These are phyloP conservation scores for Chernovozyma sophiae-reginae DNA, from an alignment of 1,139 yeast genomes.

Conservation along the genomic window DNA sequence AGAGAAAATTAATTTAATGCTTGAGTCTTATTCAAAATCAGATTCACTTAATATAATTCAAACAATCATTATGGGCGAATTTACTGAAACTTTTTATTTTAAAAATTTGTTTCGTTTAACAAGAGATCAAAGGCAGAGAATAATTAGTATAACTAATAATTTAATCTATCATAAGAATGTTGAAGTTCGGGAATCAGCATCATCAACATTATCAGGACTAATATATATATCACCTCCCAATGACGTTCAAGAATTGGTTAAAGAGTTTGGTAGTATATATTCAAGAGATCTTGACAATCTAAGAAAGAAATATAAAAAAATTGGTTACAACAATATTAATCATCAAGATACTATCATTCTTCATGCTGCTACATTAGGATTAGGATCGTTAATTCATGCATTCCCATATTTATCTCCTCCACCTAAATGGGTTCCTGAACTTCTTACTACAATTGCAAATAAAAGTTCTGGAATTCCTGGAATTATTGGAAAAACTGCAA, in stretches of 20 bases:
- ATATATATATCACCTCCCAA: slow-evolving; percentile 69
- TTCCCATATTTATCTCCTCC: slow-evolving; percentile 91
- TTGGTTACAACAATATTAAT: slow-evolving; percentile 23
- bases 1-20: slow-evolving; percentile 44
- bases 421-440: slow-evolving; percentile 82
- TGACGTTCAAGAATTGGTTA: slow-evolving; percentile 41
- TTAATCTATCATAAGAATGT: slow-evolving; percentile 61
- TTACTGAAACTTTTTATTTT: slow-evolving; percentile 72
- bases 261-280: slow-evolving; percentile 20
- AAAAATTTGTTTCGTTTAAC: slow-evolving; percentile 61
- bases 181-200: slow-evolving; percentile 75
- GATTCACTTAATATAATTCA: slow-evolving; percentile 60
- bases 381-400: slow-evolving; percentile 86
- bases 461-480: slow-evolving; percentile 72
- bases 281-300: slow-evolving; percentile 27
- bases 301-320: slow-evolving; percentile 22
- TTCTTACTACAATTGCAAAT: slow-evolving; percentile 65
- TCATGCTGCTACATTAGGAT: slow-evolving; percentile 87
- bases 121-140: slow-evolving; percentile 41
- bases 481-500: slow-evolving; percentile 79
- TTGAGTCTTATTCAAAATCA: slow-evolving; percentile 42
- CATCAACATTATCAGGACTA: slow-evolving; percentile 74
- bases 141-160: slow-evolving; percentile 52
- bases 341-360: slow-evolving; percentile 45
- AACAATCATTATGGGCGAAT: slow-evolving; percentile 60